A percentile compares a stretch with the other conserved stretches of the same genome.
Evolutionary conservation across 208 protist species (phyloP).

Genomic region (Trypanosoma avium): DNA sequence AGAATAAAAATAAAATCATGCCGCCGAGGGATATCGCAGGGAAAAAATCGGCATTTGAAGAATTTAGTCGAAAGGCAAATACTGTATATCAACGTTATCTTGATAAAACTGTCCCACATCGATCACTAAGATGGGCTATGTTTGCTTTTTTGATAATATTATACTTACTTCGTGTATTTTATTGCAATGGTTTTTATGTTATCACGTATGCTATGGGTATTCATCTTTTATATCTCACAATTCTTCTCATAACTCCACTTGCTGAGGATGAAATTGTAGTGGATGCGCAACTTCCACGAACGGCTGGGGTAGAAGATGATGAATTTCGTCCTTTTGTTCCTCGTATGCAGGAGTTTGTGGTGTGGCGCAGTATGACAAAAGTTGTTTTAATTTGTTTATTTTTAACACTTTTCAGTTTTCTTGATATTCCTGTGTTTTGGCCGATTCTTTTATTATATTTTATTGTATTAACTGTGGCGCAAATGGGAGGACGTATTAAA

Average conservation of each 20-base stretch:
- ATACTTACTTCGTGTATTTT: conserved; percentile 75
- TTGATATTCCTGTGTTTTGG: conserved; percentile 98
- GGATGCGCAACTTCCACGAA: conserved; percentile 63
- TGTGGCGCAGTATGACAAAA: conserved; percentile 92
- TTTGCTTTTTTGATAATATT: conserved; percentile 66
- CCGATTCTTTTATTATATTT: conserved; percentile 98
- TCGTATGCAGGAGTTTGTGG: conserved; percentile 96
- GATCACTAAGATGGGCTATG: conserved; percentile 66
- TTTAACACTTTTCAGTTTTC: conserved; percentile 91
- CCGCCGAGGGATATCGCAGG: conserved; percentile 33
- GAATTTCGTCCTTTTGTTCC: conserved; percentile 96
- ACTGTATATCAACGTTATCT: conserved; percentile 56
- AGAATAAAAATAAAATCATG: conserved; percentile 18
- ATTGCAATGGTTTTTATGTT: conserved; percentile 93
- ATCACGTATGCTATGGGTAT: conserved; percentile 97
- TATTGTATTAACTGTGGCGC: conserved; percentile 91
- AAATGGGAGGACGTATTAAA: conserved; percentile 95
- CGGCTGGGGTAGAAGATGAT: conserved; percentile 30
- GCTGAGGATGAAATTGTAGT: conserved; percentile 68
- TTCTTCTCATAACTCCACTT: conserved; percentile 95
- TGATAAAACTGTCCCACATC: conserved; percentile 72
- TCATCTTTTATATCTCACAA: conserved; percentile 95
- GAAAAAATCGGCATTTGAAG: conserved; percentile 5
- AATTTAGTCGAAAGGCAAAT: conserved; percentile 20
- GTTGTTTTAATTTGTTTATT: conserved; percentile 87